Conservation (phyloP, 2,329 filamentous ascomycete species). For the Lachnellula cervina region DNA sequence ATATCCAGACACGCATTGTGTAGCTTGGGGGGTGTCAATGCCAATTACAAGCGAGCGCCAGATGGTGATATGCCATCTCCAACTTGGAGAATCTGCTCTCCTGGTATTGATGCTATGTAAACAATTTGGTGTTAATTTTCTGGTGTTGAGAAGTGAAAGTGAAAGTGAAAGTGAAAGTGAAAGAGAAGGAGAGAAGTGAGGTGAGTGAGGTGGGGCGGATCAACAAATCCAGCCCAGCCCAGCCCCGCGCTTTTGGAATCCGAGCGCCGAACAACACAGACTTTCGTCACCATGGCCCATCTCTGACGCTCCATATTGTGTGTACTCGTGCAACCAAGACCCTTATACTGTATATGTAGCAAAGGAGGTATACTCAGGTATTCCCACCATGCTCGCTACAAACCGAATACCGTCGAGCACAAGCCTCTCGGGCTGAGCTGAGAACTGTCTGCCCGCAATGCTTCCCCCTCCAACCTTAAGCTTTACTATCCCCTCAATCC, state of each 20-base stretch:
- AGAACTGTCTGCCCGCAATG: slow-evolving; percentile 33
- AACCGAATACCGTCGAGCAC: background rate
- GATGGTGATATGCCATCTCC: too few relatives aligned
- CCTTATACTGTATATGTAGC: background rate
- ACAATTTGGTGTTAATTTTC: too few relatives aligned
- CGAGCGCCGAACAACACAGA: background rate
- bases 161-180: too few relatives aligned
- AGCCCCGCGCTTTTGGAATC: background rate
- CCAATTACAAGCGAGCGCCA: too few relatives aligned
- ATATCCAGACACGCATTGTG: too few relatives aligned
- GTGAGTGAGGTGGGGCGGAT: too few relatives aligned
- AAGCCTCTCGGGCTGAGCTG: slow-evolving; percentile 5
- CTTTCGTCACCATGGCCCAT: background rate
- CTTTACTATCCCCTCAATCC: slow-evolving; percentile 78
- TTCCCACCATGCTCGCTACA: background rate
- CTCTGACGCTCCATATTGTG: background rate
- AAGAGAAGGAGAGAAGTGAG: too few relatives aligned
- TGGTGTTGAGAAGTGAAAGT: too few relatives aligned
- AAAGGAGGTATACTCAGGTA: background rate
- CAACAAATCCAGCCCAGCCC: too few relatives aligned
- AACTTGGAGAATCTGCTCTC: too few relatives aligned
- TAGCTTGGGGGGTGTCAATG: too few relatives aligned
- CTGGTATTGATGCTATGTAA: too few relatives aligned
- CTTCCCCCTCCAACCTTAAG: slow-evolving; percentile 54
- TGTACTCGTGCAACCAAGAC: background rate